A percentile compares a stretch with the other conserved stretches of the same genome.
Conservation (phyloP, 1,284 basidiomycete species). For the Lentinula novae-zelandiae region DNA sequence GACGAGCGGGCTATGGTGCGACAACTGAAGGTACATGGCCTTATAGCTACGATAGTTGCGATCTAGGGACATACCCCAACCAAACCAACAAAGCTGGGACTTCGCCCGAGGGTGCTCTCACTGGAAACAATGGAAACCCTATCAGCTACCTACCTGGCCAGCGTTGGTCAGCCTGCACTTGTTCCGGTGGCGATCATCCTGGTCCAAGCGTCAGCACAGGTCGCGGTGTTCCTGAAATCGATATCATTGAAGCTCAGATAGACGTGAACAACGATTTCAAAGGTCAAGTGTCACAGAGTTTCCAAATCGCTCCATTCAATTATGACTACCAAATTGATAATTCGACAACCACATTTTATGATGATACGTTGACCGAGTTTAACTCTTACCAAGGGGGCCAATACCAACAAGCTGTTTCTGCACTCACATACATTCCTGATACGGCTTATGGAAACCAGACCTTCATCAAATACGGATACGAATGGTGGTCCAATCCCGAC, state of each 20-base stretch:
- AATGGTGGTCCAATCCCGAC: constrained; percentile 69
- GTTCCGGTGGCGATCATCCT: constrained; percentile 77
- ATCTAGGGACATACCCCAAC: constrained; percentile 81
- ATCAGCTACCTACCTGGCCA: constrained; percentile 77
- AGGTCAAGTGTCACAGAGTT: constrained; percentile 75
- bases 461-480: constrained; percentile 65
- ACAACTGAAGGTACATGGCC: constrained; percentile 70
- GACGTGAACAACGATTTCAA: constrained; percentile 27
- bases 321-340: constrained; percentile 57
- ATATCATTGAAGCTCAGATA: constrained; percentile 12
- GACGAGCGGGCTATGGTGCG: constrained; percentile 71
- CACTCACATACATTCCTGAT: constrained; percentile 52
- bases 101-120: constrained; percentile 44
- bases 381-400: constrained; percentile 77
- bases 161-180: constrained; percentile 80
- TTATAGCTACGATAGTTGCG: constrained; percentile 80
- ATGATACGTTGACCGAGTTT: constrained; percentile 37
- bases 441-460: constrained; percentile 49
- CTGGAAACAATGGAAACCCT: constrained; percentile 44
- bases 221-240: constrained; percentile 82
- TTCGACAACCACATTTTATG: constrained; percentile 22
- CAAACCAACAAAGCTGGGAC: constrained; percentile 56
- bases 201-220: constrained; percentile 74
- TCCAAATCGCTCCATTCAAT: constrained; percentile 81
- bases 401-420: constrained; percentile 79